Evolutionary conservation across 2,329 filamentous ascomycete genomes (phyloP).

Genomic region (Bretziella fagacearum): DNA sequence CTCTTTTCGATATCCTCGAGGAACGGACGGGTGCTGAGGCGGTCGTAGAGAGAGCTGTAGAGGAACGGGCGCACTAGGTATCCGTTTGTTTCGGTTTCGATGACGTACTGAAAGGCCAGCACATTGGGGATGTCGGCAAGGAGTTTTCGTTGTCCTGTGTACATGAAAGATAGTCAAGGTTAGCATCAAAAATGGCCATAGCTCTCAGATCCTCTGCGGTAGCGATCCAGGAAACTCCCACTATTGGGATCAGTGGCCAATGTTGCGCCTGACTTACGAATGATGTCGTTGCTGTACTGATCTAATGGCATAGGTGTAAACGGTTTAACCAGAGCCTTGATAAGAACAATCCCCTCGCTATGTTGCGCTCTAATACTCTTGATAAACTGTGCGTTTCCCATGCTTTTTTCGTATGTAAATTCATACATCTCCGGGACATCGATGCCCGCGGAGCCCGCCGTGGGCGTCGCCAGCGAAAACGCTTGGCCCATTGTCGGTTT

Average conservation of each 20-base stretch:
- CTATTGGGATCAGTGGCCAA: neutral
- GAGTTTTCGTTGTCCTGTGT: slow-evolving; percentile 56
- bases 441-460: slow-evolving; percentile 80
- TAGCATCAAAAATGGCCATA: neutral
- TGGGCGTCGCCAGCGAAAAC: slow-evolving; percentile 83
- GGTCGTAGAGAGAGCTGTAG: slow-evolving; percentile 93
- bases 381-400: slow-evolving; percentile 88
- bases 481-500: slow-evolving; percentile 67
- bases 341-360: slow-evolving; percentile 77
- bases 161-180: neutral
- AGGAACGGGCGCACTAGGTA: slow-evolving; percentile 90
- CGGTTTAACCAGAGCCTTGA: slow-evolving; percentile 90
- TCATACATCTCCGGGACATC: slow-evolving; percentile 86
- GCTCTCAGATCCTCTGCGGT: neutral
- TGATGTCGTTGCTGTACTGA: slow-evolving; percentile 59
- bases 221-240: too few relatives aligned
- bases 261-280: slow-evolving; percentile 42
- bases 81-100: slow-evolving; percentile 82
- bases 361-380: slow-evolving; percentile 86
- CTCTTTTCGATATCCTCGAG: slow-evolving; percentile 97
- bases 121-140: slow-evolving; percentile 80
- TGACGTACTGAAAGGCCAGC: slow-evolving; percentile 70
- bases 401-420: slow-evolving; percentile 76
- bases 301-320: slow-evolving; percentile 67
- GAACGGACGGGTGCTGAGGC: slow-evolving; percentile 89